Evolutionary conservation across 495 filamentous ascomycete genomes (phyloP).

Genomic region (Astrothelium subdiscretum): DNA sequence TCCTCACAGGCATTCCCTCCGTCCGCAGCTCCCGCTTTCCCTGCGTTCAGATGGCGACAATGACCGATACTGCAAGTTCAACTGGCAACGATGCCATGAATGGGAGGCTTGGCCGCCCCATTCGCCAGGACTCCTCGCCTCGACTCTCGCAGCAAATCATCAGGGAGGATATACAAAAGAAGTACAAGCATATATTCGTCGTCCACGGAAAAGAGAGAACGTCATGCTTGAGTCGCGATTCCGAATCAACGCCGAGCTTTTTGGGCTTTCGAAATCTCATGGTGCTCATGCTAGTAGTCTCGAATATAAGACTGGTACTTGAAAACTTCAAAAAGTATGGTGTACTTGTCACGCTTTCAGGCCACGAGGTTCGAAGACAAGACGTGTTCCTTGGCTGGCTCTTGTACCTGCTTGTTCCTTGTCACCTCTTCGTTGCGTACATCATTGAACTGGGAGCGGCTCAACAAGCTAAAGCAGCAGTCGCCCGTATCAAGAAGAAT

Average conservation of each 20-base stretch:
- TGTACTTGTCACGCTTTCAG: conserved; percentile 81
- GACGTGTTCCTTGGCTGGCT: conserved; percentile 65
- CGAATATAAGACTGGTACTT: conserved; percentile 84
- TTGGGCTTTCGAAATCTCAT: conserved; percentile 91
- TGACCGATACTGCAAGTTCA: conserved; percentile 11
- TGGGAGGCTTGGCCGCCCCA: neutral
- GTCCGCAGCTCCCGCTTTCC: neutral
- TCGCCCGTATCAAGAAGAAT: conserved; percentile 49
- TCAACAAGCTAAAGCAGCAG: conserved; percentile 53
- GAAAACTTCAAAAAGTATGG: conserved; percentile 99
- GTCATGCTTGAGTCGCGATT: conserved; percentile 78
- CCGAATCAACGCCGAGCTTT: conserved; percentile 64
- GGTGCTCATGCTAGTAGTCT: conserved; percentile 84
- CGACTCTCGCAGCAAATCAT: conserved; percentile 4
- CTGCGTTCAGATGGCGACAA: conserved; percentile 8
- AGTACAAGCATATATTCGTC: conserved; percentile 82
- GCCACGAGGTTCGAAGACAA: conserved; percentile 72
- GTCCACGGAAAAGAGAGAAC: conserved; percentile 59
- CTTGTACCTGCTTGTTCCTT: conserved; percentile 76
- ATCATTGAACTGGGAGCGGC: conserved; percentile 75
- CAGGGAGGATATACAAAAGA: conserved; percentile 24
- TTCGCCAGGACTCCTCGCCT: neutral
- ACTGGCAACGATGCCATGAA: conserved; percentile 4
- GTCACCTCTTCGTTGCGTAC: conserved; percentile 80
- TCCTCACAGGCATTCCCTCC: neutral